Base-by-base conservation (phyloP, 495 filamentous ascomycete species). In the Entonaema liquescens region DNA sequence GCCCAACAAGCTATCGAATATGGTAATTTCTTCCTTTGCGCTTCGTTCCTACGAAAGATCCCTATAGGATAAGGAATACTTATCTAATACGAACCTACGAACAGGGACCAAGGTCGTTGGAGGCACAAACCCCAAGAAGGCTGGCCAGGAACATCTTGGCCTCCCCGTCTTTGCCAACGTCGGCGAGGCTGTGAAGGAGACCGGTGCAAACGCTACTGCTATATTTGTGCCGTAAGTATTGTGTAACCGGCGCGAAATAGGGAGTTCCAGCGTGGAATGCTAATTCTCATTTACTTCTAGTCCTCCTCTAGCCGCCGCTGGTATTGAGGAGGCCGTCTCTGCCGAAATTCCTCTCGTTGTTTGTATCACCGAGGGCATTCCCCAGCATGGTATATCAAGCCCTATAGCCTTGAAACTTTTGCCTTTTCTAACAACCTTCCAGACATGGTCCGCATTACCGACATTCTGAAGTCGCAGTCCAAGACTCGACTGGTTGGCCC, bases 401-500 rank as follows among this genome's bases (percentile, higher is more conserved):
- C 29, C 36, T 19, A 54, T 8, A 15, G 23, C 28, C 26, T 8
- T 9, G 5, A 40, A 29, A 42, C 19, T 28, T 42, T n/a, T 13
- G 4, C 15, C 23, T 26, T 23, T 42, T 42, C 42, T 42, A 42
- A 59, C 21, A 29, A 12, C 8, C 17, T n/a, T 28, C 12, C 23
- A 92, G 95, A 99, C 83, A 99, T 99, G 95, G 94, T 99, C 74
- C 93, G 95, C 80, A 97, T 99, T 78, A 98, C 97, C 75, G 91
- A 95, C 79, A 97, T 99, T 66, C 87, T 99, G 70, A 99, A 97
- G 87, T 92, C 96, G 59, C 95, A 99, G 85, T 89, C 85, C 85
- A 98, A 98, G 88, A 98, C 96, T 55, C 90, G 95, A 73, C 83
- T 99, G 67, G 93, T 99, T 52, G 95, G 96, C 65, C 96, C 96